A percentile compares a stretch with the other conserved stretches of the same genome.
These are phyloP conservation scores for Avena atlantica DNA, from an alignment of 176 grass and related monocot genomes.

Conservation along the genomic window DNA sequence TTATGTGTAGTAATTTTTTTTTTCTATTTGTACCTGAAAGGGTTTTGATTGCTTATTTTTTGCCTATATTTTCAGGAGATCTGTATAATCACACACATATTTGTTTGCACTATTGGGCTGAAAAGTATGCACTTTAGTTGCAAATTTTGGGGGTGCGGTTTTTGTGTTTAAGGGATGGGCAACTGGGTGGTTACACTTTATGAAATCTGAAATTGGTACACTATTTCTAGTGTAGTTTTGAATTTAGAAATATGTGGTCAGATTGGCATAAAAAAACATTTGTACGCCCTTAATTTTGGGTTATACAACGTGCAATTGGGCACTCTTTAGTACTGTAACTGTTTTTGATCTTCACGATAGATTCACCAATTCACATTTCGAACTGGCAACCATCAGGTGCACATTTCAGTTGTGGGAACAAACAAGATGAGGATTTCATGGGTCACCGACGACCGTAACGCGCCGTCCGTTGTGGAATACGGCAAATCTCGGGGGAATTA, in stretches of 20 bases:
- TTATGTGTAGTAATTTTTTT: too few species aligned
- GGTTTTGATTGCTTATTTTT: neutral
- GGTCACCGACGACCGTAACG: conserved; percentile 55
- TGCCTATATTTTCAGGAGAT: too few species aligned
- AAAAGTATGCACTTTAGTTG: neutral
- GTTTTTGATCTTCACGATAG: neutral
- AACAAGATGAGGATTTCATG: conserved; percentile 65
- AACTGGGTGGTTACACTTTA: neutral
- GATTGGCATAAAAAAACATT: too few species aligned
- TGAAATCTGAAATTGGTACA: neutral
- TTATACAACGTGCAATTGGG: too few species aligned
- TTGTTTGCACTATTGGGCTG: neutral
- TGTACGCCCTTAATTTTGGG: too few species aligned
- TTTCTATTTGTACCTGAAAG: neutral
- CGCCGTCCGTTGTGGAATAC: conserved; percentile 59
- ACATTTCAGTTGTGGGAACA: conserved; percentile 50
- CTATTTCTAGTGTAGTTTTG: neutral
- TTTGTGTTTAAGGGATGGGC: neutral
- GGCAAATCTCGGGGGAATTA: conserved; percentile 49
- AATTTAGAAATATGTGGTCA: neutral
- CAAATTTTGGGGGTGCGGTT: neutral
- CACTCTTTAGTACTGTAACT: neutral
- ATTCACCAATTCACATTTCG: neutral
- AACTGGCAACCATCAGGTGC: conserved; percentile 42
- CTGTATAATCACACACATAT: neutral